Base-by-base conservation (phyloP, 2,329 filamentous ascomycete genomes). In the Beauveria caledonica region DNA sequence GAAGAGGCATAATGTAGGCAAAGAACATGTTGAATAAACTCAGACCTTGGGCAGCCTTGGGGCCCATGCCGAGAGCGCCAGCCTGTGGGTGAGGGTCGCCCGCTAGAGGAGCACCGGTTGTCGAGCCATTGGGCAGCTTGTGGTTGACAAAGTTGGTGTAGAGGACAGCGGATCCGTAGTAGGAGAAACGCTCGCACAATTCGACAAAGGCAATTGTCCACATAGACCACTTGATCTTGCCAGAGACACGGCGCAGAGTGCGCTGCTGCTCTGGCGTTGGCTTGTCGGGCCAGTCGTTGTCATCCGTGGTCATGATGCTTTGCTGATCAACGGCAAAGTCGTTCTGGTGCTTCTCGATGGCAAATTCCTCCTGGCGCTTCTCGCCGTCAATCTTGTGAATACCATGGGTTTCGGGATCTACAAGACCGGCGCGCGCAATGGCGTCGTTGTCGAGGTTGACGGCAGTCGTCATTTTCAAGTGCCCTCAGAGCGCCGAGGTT, bases 131-230 rank as follows among this genome's bases (percentile, higher is more conserved):
- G 1, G 85, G 84, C 29, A 86, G 73, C 36, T 76, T 74, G 56
- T 80, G 76, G 65, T 83, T 80, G 67, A 87, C 80, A 67, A 84
- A 87, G 73, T 87, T 87, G 69, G 83, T 84, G 82, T 86, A 89
- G 33, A 89, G 77, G 36, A 86, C 80, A 48, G 83, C 81, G 5
- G 85, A 86, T 59, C 88, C 88, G 68, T 91, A 90, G 81, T 90
- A 92, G 15, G 85, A 87, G 74, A 89, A 90, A 53, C 88, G 85
- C 75, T 92, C 88, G 74, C 86, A 89, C 60, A 90, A 76, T 73
- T 92, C 88, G 62, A 88, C 83, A 63, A 90, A 85, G 52, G 86
- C 87, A 62, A 92, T 83, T 27, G 84, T 86, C 74, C 85, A 91
- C 61, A 86, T 81, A 59, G 79, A 75, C 80, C 81, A 85, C 53